Evolutionary conservation across 495 filamentous ascomycete species (phyloP), one percentile per base, ranked within the genome.

Genomic region (Penicillium lividum): DNA sequence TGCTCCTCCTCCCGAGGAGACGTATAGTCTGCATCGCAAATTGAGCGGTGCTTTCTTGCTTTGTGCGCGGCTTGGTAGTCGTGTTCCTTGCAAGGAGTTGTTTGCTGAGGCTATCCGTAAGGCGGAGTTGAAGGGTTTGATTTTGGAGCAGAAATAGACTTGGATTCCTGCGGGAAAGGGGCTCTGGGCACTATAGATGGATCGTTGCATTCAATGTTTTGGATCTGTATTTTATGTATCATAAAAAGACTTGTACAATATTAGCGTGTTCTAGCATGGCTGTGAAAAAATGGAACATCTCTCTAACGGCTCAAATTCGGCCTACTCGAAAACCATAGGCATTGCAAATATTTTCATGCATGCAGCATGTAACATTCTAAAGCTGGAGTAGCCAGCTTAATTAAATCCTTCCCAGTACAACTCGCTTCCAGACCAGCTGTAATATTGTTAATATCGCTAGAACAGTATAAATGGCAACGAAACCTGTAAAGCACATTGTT

Each of bases 21-120:
- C 95, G 58, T 98, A 98, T 66, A 93, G 89, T 71, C 69, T 98
- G 69, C 94, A 98, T 75, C 82, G 94, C 59, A 98, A 98, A 73
- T 71, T 98, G 49, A 98, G 94, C 71, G 94, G 94, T 3, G 94
- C 95, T 0, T 98, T 98, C 65, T 73, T 98, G 71, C 78, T 98
- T 52, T 97, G 93, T 75, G 94, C 94, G 0, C 82, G 84, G 61
- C 65, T 98, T 56, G 92, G 91, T 15, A 96, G 91, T 66, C 75
- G 84, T 53, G 92, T 97, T 5, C 74, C 75, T 59, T 97, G 94
- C 66, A 84, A 88, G 65, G 85, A 90, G 58, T 72, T 98, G 72
- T 98, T 98, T 74, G 78, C 78, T 54, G 77, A 82, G 49, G 88
- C 89, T 22, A 68, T 93, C 53, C 60, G 71, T 55, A 84, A 79